Base-by-base conservation (phyloP, 768 basidiomycete genomes). In the Leccinum uliginosum region DNA sequence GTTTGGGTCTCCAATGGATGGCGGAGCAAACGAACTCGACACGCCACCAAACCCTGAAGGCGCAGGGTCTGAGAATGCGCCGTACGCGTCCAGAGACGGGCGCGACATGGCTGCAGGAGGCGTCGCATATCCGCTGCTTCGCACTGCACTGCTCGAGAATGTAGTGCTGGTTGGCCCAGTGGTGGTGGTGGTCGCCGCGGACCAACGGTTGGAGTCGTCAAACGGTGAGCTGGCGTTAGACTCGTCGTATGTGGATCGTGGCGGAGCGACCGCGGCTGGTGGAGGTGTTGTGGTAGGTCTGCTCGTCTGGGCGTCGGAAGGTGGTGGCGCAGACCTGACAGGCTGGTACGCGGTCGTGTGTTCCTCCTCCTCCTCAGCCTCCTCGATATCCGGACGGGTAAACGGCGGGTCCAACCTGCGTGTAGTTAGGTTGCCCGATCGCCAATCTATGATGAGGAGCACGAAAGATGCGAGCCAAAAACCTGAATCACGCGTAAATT, bases 11-110 rank as follows among this genome's bases (percentile, higher is more conserved):
- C 55, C 57, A 10, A 72, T 57, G 15, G 78, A 65, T 2, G 80
- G 65, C 3, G 67, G 72, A n/a, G 64, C 64, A 44, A 59, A 62
- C 52, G 73, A 70, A 27, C 70, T 73, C 2, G 75, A 70, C 12
- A 74, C 71, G 12, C 72, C 73, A 47, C 78, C 82, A 62, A 86
- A 93, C 23, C 89, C 91, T 55, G 78, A 83, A 1, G 93, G 91
- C 1, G 91, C 82, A 40, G 91, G 90, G 65, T 94, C 93, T 0
- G 86, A 88, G 74, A 94, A 96, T 24, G 92, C 93, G 48, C 93
- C 93, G 65, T 95, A 94, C 15, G 85, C 84, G 63, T 95, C 93
- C 74, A 94, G 83, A 61, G 88, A 91, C 8, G 82, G 84, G 38
- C 89, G 79, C 10, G 79, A 77, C 50, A 60, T 65, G 53, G 59